Base-by-base conservation (phyloP, 306 rosid species). In the Argentina anserina region DNA sequence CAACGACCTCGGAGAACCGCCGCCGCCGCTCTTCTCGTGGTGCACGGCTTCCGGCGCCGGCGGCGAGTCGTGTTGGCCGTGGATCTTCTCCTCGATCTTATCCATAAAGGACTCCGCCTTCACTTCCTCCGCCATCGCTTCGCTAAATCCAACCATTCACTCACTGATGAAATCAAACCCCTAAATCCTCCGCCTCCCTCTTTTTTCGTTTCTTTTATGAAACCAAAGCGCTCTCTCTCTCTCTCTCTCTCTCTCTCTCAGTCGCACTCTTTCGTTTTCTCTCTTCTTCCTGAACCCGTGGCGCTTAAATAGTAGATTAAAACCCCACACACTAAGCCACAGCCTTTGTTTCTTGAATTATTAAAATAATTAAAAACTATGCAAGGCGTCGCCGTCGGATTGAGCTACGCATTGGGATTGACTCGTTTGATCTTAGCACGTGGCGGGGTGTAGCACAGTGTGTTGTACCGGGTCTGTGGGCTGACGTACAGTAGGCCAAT, bases 61-160 rank as follows among this genome's bases (percentile, higher is more conserved):
- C 53, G 78, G 84, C 3, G 93, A 86, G 52, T 80, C 89, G 14
- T 83, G 37, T 36, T 58, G 92, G 82, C 81, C 89, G 69, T 82
- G 93, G 81, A 88, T 78, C 95, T 86, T 91, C 63, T 82, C 97
- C 8, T 87, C 3, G 39, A 94, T 67, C 89, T 87, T 94, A 12
- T 91, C 95, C 84, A 81, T 7, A 76, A 86, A 7, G 0, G 93
- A 84, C 60, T 90, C 93, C 72, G 43, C 80, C 82, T 87, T 87
- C 11, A 75, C 25, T 29, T 82, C 87, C 8, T 82, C 81, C 62
- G 76, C 81, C 72, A 89, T 93, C 15, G 10, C 59, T 52, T 33
- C 4, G 36, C 36, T 33, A 33, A 33, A n/a, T n/a, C n/a, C n/a
- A n/a, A n/a, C n/a, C n/a, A n/a, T n/a, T n/a, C n/a, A n/a, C n/a